Evolutionary conservation across 2,329 filamentous ascomycete genomes (phyloP), one percentile per base, ranked within the genome.

Genomic region (Claviceps quebecensis): DNA sequence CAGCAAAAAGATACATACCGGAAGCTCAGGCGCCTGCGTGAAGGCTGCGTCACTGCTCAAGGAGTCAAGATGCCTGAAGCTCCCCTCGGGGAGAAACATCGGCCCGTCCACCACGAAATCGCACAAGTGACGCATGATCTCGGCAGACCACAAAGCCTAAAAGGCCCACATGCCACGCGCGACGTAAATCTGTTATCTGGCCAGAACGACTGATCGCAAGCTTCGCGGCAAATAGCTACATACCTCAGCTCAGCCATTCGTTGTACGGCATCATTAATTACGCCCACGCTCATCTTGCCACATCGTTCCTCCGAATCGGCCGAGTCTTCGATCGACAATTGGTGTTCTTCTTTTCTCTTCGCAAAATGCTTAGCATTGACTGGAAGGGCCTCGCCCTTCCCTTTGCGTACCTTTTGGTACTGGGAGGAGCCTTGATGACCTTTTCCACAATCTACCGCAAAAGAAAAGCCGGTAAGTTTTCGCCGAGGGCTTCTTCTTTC

Each of bases 401-500:
- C 54, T 79, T 96, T 64, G 84, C 87, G 70, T 98, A 98, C 70
- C 77, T 98, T 54, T 76, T 81, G 59, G 86, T 97, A 54, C 83
- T 98, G 51, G 77, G 87, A 62, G 88, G 89, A 62, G 91, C 89
- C 38, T 80, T 98, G 59, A 84, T 86, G 65, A 93, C 88, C 57
- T 98, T 98, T 71, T 94, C 88, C 47, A 87, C 81, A 52, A 81
- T 97, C 56, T 97, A 97, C 70, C 84, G 91, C 62, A 91, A 93
- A 72, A 82, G 93, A 68, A 93, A 95, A 78, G 83, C 86, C 59
- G 73, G 84, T 87, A 72, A 56, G 80, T 52, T n/a, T 6, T 22
- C 4, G 36, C 19, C 16, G 5, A 37, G 34, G 38, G 34, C 47
- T 19, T 7, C 13, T 11, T 34, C 3, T 34, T 11, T 11, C 29